Percentiles rank a stretch among this genome's conserved stretches.
Evolutionary conservation across 331 rosid genomes (phyloP).

Genomic region (Pyrus hybrid): DNA sequence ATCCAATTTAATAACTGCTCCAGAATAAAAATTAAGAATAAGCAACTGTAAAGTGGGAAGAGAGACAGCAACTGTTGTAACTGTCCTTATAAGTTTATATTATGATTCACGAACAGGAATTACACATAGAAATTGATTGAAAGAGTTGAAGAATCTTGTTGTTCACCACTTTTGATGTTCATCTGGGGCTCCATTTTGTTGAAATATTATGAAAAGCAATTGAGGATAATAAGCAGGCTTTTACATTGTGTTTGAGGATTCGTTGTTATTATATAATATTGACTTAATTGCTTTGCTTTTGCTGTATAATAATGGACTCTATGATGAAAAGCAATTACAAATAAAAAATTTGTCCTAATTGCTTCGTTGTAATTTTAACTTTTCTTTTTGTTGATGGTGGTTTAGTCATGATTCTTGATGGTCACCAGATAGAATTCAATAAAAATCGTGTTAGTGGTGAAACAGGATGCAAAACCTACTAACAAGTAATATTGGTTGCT

Average conservation of each 20-base stretch:
- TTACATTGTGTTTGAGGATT: conserved; percentile 28
- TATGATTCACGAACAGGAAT: neutral
- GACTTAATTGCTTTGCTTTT: neutral
- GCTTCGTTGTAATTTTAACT: too few species aligned
- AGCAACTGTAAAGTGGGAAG: too few species aligned
- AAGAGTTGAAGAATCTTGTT: neutral
- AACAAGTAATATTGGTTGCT: conserved; percentile 24
- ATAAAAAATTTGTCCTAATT: too few species aligned
- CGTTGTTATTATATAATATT: conserved; percentile 4
- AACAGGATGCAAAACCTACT: conserved; percentile 11
- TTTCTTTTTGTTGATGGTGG: too few species aligned
- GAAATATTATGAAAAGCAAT: conserved; percentile 13
- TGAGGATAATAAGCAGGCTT: conserved; percentile 11
- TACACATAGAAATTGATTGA: neutral
- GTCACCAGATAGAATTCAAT: neutral
- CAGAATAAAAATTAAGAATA: too few species aligned
- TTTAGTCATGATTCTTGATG: too few species aligned
- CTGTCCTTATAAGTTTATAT: neutral
- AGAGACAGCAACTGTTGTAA: neutral
- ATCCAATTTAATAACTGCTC: too few species aligned
- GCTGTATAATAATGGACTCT: too few species aligned
- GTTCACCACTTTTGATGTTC: neutral
- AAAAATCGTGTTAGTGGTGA: conserved; percentile 17
- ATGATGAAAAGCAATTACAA: too few species aligned
- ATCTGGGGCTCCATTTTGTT: conserved; percentile 1